These are phyloP conservation scores for Rhododendron kiyosumense DNA, from an alignment of 148 eudicot species.

Conservation along the genomic window DNA sequence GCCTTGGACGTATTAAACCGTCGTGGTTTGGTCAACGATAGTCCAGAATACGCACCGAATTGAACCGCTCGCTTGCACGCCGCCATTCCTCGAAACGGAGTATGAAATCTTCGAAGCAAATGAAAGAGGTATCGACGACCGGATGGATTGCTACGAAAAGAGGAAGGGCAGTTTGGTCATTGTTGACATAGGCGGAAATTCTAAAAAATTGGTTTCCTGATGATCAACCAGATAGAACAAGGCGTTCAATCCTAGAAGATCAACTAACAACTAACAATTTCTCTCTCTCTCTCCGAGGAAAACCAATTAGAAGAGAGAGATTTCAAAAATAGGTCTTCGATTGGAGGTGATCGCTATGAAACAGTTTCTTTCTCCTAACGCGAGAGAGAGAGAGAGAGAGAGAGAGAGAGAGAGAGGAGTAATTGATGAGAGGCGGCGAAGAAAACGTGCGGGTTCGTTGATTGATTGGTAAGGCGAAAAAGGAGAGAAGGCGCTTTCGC, in stretches of 20 bases:
- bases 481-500: neutral
- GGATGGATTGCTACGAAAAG: neutral
- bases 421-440: neutral
- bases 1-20: conserved; percentile 14
- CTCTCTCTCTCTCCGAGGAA: neutral
- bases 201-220: neutral
- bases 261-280: neutral
- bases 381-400: neutral
- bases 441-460: neutral
- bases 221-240: neutral
- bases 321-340: neutral
- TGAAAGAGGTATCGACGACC: neutral
- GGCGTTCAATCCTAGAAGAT: conserved; percentile 1
- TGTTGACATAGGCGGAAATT: neutral
- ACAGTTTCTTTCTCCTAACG: neutral
- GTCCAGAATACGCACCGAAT: conserved; percentile 23
- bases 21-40: conserved; percentile 18
- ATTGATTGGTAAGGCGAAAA: neutral
- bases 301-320: neutral
- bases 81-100: conserved; percentile 22
- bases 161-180: neutral
- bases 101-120: neutral
- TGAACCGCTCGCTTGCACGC: conserved; percentile 36
- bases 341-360: neutral
- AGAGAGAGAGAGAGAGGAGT: neutral